These are phyloP conservation scores for Metarhizium robertsii DNA, from an alignment of 2,329 filamentous ascomycete species.

Conservation along the genomic window DNA sequence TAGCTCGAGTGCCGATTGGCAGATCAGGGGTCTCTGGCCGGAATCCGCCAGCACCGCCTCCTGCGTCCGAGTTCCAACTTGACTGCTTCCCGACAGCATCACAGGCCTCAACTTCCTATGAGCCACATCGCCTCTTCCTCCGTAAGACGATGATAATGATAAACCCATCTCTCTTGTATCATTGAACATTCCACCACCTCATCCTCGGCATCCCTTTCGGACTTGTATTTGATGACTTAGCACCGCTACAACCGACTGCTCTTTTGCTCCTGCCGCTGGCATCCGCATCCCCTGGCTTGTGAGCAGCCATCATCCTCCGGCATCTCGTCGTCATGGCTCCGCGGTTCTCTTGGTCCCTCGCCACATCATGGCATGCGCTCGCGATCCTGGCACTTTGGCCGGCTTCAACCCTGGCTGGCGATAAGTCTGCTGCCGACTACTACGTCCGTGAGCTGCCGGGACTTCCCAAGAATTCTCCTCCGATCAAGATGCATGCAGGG, in stretches of 20 bases:
- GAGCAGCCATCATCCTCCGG: neutral
- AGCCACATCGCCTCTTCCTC: constrained; percentile 10
- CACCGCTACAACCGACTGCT: neutral
- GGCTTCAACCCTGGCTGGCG: constrained; percentile 20
- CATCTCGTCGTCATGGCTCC: constrained; percentile 2
- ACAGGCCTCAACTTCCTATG: neutral
- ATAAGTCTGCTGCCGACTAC: constrained; percentile 59
- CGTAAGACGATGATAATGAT: neutral
- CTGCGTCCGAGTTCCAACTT: neutral
- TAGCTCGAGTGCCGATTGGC: too few species aligned
- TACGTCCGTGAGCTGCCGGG: constrained; percentile 82
- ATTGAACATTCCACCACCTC: neutral
- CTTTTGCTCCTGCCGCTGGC: neutral
- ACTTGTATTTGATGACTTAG: neutral
- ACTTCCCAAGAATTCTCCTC: constrained; percentile 58
- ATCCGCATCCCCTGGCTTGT: neutral
- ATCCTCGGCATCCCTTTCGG: neutral
- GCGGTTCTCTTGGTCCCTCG: constrained; percentile 1
- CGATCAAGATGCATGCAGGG: constrained; percentile 98
- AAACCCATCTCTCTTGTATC: neutral
- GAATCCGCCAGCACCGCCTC: too few species aligned
- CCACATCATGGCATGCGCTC: constrained; percentile 12
- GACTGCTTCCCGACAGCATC: constrained; percentile 3
- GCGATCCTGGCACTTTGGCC: constrained; percentile 33
- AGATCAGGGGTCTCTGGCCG: too few species aligned